These are phyloP conservation scores for Trichoderma lentiforme DNA, from an alignment of 2,329 filamentous ascomycete species.

Conservation along the genomic window DNA sequence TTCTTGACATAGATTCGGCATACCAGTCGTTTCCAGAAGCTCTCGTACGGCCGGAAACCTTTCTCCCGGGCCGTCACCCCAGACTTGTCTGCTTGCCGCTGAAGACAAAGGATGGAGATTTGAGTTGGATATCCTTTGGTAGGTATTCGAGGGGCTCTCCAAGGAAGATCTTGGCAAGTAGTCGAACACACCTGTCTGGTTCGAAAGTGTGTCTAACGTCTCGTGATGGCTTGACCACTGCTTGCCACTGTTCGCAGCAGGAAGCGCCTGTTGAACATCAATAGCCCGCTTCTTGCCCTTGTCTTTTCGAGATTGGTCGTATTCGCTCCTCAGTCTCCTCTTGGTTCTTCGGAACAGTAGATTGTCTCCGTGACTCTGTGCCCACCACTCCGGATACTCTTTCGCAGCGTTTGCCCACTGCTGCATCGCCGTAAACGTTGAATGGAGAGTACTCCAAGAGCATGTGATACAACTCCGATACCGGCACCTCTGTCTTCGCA, in stretches of 20 bases:
- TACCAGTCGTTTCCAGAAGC: neutral
- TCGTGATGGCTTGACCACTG: neutral
- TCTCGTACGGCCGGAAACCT: neutral
- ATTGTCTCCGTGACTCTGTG: neutral
- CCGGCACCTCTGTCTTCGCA: constrained; percentile 3
- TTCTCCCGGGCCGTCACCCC: neutral
- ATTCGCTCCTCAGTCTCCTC: neutral
- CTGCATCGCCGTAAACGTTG: neutral
- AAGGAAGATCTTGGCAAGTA: neutral
- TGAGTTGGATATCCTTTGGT: neutral
- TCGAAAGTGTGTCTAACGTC: neutral
- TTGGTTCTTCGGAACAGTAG: constrained; percentile 9
- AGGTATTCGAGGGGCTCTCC: too few species aligned
- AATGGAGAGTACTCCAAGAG: neutral
- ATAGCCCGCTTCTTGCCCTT: neutral
- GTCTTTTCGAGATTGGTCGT: neutral
- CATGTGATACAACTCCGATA: neutral
- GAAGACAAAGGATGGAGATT: neutral
- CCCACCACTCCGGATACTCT: neutral
- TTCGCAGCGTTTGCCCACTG: neutral
- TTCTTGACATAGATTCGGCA: neutral
- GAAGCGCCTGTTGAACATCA: neutral
- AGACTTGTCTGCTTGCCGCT: neutral
- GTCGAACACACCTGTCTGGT: neutral
- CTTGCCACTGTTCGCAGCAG: neutral